Evolutionary conservation across 768 basidiomycete genomes (phyloP), one percentile per base, ranked within the genome.

Genomic region (Hygrophoropsis aurantiaca): DNA sequence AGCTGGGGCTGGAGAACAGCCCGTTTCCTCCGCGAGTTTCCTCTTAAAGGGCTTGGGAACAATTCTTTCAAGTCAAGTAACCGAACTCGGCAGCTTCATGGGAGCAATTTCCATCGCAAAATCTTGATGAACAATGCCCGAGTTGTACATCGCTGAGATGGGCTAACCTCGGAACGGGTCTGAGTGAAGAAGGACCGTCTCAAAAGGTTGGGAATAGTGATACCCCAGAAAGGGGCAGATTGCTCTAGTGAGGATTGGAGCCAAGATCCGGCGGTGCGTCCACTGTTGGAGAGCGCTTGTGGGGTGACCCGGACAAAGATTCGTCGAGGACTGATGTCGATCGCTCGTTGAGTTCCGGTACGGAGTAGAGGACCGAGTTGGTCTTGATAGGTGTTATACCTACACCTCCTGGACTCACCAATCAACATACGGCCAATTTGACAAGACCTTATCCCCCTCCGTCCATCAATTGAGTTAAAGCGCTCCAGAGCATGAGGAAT

Each of bases 61-160:
- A 53, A 46, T 48, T 43, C 51, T 62, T 51, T 53, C 32, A 33
- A 57, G 57, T 58, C 58, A 51, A 56, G 58, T 40, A 57, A 43
- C 44, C 51, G 52, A 36, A 49, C 54, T 55, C 43, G 52, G 66
- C 52, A 50, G 53, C 27, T 47, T 52, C 54, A 41, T 52, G 54
- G 46, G 21, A 45, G 42, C 5, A 18, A 34, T 26, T 26, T 11
- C 15, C 10, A 41, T 27, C 24, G 21, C 40, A 5, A 25, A 25
- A 41, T 27, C 6, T 25, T 41, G 21, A 41, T 5, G 40, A 21
- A 7, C 21, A 42, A 54, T 58, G 56, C 48, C 54, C 33, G 40
- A n/a, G 40, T 26, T 26, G 23, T 21, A n/a, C 24, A 61, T 51
- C 27, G 42, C 37, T 40, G 13, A 36, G 35, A 24, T 40, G 37